phyloP scores from a whole-genome alignment of 805 yeast genomes.

The Myxozyma sirexii region DNA sequence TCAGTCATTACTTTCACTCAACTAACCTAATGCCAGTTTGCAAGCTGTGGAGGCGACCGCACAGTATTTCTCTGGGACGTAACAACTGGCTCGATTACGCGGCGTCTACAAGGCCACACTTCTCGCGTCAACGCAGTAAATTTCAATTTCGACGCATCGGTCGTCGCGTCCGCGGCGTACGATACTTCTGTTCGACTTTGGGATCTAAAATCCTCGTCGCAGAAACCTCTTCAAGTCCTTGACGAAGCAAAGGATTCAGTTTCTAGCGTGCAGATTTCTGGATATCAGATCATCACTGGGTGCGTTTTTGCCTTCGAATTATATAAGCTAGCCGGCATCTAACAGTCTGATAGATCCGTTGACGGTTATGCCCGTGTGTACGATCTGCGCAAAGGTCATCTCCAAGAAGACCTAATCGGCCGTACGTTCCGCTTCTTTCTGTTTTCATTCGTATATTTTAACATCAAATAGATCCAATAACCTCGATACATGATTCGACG shows the following conservation, averaged over 20 bases:
- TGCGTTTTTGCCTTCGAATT: background rate
- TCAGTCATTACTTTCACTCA: background rate
- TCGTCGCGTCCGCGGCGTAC: slow-evolving; percentile 41
- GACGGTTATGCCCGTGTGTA: slow-evolving; percentile 42
- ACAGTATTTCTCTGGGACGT: slow-evolving; percentile 42
- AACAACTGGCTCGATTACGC: slow-evolving; percentile 32
- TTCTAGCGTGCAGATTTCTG: slow-evolving; percentile 34
- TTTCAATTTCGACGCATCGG: slow-evolving; percentile 37
- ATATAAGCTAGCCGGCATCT: background rate
- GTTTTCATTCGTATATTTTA: background rate
- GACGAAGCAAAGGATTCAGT: slow-evolving; percentile 44
- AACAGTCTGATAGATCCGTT: slow-evolving; percentile 32
- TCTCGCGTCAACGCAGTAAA: slow-evolving; percentile 38
- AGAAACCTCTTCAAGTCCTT: slow-evolving; percentile 45
- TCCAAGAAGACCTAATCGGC: slow-evolving; percentile 37
- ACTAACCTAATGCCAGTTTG: slow-evolving; percentile 33
- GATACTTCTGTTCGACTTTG: slow-evolving; percentile 43
- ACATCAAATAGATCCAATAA: slow-evolving; percentile 36
- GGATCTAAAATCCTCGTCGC: slow-evolving; percentile 38
- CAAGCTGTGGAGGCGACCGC: slow-evolving; percentile 43
- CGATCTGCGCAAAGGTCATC: slow-evolving; percentile 41
- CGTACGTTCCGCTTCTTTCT: slow-evolving; percentile 6
- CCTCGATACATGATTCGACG: slow-evolving; percentile 31
- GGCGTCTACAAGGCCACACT: slow-evolving; percentile 39
- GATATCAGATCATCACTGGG: slow-evolving; percentile 38